Conservation (phyloP, 495 filamentous ascomycete species). For the Aspergillus incahuasiensis region DNA sequence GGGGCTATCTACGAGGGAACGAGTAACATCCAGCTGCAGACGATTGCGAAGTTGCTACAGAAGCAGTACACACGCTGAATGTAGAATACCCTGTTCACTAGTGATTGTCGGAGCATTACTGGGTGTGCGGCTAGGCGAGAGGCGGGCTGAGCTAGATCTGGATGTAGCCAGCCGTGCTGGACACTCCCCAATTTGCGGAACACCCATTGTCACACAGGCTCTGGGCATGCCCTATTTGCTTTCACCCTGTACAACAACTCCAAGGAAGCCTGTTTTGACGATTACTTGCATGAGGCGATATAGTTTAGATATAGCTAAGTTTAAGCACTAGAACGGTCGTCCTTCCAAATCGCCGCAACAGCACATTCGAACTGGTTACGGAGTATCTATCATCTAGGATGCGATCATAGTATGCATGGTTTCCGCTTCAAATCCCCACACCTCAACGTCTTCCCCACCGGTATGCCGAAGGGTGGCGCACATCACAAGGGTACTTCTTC, state of each 20-base stretch:
- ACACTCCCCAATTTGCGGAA: background rate
- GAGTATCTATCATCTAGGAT: background rate
- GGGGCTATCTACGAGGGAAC: constrained; percentile 98
- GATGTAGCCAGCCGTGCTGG: background rate
- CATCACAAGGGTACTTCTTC: background rate
- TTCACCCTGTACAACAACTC: background rate
- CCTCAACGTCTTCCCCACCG: background rate
- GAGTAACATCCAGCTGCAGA: constrained; percentile 79
- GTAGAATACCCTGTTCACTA: too few species aligned
- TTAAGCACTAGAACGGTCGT: background rate
- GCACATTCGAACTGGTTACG: background rate
- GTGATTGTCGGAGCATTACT: too few species aligned
- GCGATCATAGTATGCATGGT: too few species aligned
- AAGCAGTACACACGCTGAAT: constrained; percentile 39
- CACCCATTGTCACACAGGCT: too few species aligned
- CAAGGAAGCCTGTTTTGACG: background rate
- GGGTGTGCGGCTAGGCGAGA: background rate
- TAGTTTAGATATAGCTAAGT: background rate
- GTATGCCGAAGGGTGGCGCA: background rate
- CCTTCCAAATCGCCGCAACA: too few species aligned
- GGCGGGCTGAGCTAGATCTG: background rate
- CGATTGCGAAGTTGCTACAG: constrained; percentile 90
- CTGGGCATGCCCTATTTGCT: too few species aligned
- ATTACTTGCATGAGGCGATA: background rate
- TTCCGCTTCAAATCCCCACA: background rate